Conservation (phyloP, 2,329 filamentous ascomycete species). For the Paraphoma sp. region DNA sequence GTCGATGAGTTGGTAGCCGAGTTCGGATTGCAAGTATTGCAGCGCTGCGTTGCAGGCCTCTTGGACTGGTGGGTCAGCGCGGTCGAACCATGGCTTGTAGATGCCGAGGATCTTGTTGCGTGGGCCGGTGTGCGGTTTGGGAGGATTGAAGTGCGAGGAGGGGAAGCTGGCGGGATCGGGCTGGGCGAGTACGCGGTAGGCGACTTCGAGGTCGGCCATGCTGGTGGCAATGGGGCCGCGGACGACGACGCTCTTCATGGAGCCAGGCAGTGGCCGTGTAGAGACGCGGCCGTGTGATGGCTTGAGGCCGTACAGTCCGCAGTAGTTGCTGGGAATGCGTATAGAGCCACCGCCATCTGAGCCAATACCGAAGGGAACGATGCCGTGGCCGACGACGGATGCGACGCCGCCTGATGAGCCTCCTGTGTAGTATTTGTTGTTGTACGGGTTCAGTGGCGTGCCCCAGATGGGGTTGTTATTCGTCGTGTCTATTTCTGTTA, state of each 20-base stretch:
- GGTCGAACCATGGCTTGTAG: slow-evolving; percentile 71
- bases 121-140: slow-evolving; percentile 52
- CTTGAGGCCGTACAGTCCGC: slow-evolving; percentile 83
- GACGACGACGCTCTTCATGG: slow-evolving; percentile 69
- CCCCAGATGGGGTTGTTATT: slow-evolving; percentile 80
- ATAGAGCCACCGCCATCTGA: slow-evolving; percentile 76
- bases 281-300: slow-evolving; percentile 74
- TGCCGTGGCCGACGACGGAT: slow-evolving; percentile 72
- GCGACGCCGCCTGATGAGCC: slow-evolving; percentile 81
- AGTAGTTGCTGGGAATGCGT: slow-evolving; percentile 76
- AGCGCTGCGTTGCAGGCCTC: slow-evolving; percentile 68
- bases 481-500: slow-evolving; percentile 66
- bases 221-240: slow-evolving; percentile 78
- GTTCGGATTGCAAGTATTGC: slow-evolving; percentile 59
- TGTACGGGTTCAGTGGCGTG: slow-evolving; percentile 80
- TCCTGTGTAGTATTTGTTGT: slow-evolving; percentile 77
- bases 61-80: slow-evolving; percentile 69
- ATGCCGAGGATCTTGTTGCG: slow-evolving; percentile 71
- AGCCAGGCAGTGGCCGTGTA: slow-evolving; percentile 63
- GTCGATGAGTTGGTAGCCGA: slow-evolving; percentile 64
- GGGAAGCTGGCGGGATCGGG: slow-evolving; percentile 69
- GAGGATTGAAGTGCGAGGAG: slow-evolving; percentile 68
- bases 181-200: slow-evolving; percentile 80
- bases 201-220: slow-evolving; percentile 77
- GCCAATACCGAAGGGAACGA: slow-evolving; percentile 77